Evolutionary conservation across 495 filamentous ascomycete genomes (phyloP).

Genomic region (Schizothecium vesticola): DNA sequence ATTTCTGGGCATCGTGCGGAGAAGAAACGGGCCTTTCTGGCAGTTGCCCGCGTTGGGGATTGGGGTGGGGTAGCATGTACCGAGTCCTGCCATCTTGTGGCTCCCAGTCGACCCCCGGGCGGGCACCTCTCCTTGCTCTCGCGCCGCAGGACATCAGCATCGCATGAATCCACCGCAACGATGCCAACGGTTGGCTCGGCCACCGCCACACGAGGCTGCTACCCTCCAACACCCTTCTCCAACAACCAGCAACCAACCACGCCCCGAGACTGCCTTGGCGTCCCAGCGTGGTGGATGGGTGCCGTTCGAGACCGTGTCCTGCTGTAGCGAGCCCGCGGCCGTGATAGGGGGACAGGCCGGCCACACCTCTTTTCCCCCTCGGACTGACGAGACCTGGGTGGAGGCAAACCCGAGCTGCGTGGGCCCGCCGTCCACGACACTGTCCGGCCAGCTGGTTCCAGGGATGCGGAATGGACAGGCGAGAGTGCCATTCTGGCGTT

Average conservation of each 20-base stretch:
- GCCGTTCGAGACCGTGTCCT: constrained; percentile 5
- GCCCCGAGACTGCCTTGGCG: background rate
- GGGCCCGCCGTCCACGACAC: background rate
- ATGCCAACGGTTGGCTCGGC: background rate
- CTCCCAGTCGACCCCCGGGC: background rate
- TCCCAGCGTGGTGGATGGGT: constrained; percentile 5
- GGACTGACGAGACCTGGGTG: background rate
- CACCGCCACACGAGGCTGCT: background rate
- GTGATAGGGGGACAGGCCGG: background rate
- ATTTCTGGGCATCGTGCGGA: background rate
- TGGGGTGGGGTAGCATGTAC: background rate
- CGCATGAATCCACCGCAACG: background rate
- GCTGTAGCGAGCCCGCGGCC: background rate
- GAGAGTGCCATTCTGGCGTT: background rate
- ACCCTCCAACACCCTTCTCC: background rate
- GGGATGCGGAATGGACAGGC: background rate
- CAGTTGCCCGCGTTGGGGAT: background rate
- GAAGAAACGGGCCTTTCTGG: background rate
- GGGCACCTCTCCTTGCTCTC: background rate
- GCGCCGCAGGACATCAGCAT: background rate
- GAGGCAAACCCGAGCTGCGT: constrained; percentile 1
- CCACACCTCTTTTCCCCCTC: background rate
- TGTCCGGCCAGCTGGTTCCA: constrained; percentile 5
- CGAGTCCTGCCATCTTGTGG: background rate
- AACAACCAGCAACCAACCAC: background rate